phyloP scores from a whole-genome alignment of 768 basidiomycete genomes.

The Neoboletus magnificus region DNA sequence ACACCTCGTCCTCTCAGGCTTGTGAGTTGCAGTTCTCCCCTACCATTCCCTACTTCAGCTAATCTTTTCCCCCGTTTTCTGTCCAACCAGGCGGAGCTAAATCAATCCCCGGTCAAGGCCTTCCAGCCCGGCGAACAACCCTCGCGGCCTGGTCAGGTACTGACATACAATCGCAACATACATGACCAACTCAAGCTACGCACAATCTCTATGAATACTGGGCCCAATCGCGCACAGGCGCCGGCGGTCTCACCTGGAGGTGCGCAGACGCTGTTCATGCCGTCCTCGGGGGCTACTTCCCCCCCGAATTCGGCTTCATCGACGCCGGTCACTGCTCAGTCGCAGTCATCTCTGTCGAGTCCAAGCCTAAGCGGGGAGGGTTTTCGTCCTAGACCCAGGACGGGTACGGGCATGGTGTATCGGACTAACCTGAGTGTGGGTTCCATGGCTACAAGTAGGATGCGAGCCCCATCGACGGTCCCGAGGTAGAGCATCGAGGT shows the following conservation, averaged over 20 bases:
- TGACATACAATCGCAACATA: constrained; percentile 35
- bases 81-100: constrained; percentile 8
- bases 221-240: constrained; percentile 1
- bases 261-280: constrained; percentile 20
- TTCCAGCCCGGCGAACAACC: constrained; percentile 24
- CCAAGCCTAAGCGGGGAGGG: constrained; percentile 13
- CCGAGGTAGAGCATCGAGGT: constrained; percentile 9
- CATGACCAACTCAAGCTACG: constrained; percentile 32
- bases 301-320: constrained; percentile 8
- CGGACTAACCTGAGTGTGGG: constrained; percentile 33
- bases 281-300: constrained; percentile 4
- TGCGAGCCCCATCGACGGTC: constrained; percentile 35
- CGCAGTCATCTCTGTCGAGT: constrained; percentile 22
- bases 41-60: constrained; percentile 1
- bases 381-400: constrained; percentile 50
- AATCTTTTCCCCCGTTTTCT: not conserved
- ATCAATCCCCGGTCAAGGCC: constrained; percentile 7
- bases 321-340: constrained; percentile 9
- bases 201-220: constrained; percentile 12
- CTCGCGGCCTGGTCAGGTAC: constrained; percentile 24
- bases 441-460: constrained; percentile 32
- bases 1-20: constrained; percentile 28
- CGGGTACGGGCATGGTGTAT: constrained; percentile 70
- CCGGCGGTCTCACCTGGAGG: constrained; percentile 18
- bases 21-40: constrained; percentile 16